Evolutionary conservation across 208 protist genomes (phyloP), one percentile per base, ranked within the genome.

Genomic region (Leishmania turanica): DNA sequence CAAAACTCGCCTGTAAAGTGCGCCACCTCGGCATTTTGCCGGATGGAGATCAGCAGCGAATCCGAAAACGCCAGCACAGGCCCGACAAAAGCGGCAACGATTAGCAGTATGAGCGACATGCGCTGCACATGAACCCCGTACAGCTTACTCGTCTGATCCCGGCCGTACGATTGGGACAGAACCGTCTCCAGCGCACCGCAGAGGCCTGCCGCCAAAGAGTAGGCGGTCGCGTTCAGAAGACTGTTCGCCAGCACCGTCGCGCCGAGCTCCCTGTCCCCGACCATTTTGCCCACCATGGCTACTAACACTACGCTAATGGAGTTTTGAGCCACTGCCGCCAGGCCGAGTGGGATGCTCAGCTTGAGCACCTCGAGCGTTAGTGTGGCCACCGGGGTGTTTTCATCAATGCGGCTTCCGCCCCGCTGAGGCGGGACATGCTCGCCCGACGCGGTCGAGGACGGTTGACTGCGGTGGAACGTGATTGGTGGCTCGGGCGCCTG

Each of bases 161-260:
- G 83, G 34, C 91, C 92, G 79, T 94, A 97, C 53, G 87, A 89
- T 79, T 93, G 87, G 51, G 92, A 96, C 47, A 97, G 87, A 9
- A 94, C 78, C 54, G 92, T 97, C 86, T 97, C 89, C 40, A 96
- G 85, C 2, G 91, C 92, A n/a, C 92, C 90, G 66, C 87, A 92
- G 77, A 93, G 93, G 42, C 93, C 91, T 0, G 90, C 70, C 31
- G 88, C 84, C 56, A 91, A 91, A n/a, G 90, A 80, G 69, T 92
- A 94, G 53, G 89, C 90, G 21, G 92, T 95, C n/a, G 92, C 87
- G 71, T 95, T 95, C 49, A 97, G 88, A n/a, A 97, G 86, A 1
- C 92, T 91, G 65, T 90, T 89, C 3, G 90, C 92, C 19, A 97
- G 78, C 17, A 92, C 88, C 3, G 91, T 89, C 5, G 86, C 91